These are phyloP conservation scores for Wickerhamomyces subpelliculosus DNA, from an alignment of 805 yeast genomes.

Conservation along the genomic window DNA sequence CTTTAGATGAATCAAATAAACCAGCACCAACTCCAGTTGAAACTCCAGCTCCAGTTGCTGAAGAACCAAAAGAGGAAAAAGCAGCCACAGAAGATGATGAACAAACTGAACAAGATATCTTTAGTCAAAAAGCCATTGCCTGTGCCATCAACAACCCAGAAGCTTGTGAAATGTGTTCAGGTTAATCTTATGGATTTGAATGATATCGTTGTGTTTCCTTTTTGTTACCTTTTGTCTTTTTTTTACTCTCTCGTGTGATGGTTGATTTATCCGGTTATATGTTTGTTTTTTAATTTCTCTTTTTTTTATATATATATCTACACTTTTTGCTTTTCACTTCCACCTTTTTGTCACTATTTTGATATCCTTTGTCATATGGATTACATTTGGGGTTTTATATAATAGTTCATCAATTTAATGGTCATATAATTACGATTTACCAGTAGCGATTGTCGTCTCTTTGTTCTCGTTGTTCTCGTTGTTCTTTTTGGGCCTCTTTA, in stretches of 20 bases:
- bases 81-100: slow-evolving; percentile 24
- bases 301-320: too few relatives aligned
- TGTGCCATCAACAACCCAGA: slow-evolving; percentile 97
- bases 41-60: slow-evolving; percentile 17
- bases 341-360: background rate
- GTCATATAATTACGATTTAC: background rate
- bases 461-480: too few relatives aligned
- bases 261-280: background rate
- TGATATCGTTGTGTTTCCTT: background rate
- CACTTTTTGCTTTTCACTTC: background rate
- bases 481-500: too few relatives aligned
- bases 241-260: too few relatives aligned
- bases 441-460: too few relatives aligned
- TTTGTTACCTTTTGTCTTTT: background rate
- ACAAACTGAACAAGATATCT: slow-evolving; percentile 68
- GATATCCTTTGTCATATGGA: background rate
- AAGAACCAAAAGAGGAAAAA: slow-evolving; percentile 15
- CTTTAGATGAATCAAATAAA: slow-evolving; percentile 29
- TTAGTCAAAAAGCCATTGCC: slow-evolving; percentile 87
- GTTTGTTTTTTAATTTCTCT: background rate
- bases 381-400: background rate
- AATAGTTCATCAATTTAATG: background rate
- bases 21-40: slow-evolving; percentile 23
- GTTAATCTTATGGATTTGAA: slow-evolving; percentile 36
- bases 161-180: slow-evolving; percentile 98